phyloP scores from a whole-genome alignment of 2,329 filamentous ascomycete species.

The Penicillium sp. region DNA sequence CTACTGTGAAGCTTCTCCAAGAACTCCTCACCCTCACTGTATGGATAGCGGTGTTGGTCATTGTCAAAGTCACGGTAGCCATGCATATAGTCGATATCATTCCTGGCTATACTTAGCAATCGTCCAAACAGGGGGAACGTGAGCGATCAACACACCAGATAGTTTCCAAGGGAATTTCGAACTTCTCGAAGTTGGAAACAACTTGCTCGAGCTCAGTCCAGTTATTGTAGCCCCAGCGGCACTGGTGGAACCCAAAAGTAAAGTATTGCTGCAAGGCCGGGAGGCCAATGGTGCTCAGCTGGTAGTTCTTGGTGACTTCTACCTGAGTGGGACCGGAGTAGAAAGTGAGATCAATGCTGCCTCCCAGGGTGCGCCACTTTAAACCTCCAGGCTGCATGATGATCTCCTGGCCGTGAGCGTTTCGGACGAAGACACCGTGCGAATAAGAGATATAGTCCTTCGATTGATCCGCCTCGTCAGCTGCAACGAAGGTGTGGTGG shows the following conservation, averaged over 20 bases:
- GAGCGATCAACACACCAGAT: conserved; percentile 36
- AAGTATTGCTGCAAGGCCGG: conserved; percentile 79
- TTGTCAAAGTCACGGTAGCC: conserved; percentile 58
- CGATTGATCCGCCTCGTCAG: conserved; percentile 51
- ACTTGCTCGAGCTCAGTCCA: conserved; percentile 63
- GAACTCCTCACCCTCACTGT: conserved; percentile 50
- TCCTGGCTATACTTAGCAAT: conserved; percentile 17
- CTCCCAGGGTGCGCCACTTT: conserved; percentile 71
- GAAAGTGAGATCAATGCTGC: conserved; percentile 75
- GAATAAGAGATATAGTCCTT: conserved; percentile 62
- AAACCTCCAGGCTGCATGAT: conserved; percentile 61
- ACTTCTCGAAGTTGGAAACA: conserved; percentile 51
- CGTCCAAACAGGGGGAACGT: neutral
- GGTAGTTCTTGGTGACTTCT: conserved; percentile 68
- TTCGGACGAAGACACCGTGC: conserved; percentile 74
- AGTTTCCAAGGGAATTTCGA: conserved; percentile 55
- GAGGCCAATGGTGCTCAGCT: conserved; percentile 61
- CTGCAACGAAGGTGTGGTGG: conserved; percentile 51
- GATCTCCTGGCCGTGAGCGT: conserved; percentile 72
- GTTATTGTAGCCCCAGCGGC: conserved; percentile 75
- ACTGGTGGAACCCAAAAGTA: conserved; percentile 78
- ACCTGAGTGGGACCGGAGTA: conserved; percentile 67
- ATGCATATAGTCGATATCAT: conserved; percentile 57
- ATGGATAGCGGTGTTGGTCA: conserved; percentile 52
- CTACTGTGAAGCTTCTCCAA: conserved; percentile 51